phyloP scores from a whole-genome alignment of 176 grass and related monocot species.

The Triticum monococcum region DNA sequence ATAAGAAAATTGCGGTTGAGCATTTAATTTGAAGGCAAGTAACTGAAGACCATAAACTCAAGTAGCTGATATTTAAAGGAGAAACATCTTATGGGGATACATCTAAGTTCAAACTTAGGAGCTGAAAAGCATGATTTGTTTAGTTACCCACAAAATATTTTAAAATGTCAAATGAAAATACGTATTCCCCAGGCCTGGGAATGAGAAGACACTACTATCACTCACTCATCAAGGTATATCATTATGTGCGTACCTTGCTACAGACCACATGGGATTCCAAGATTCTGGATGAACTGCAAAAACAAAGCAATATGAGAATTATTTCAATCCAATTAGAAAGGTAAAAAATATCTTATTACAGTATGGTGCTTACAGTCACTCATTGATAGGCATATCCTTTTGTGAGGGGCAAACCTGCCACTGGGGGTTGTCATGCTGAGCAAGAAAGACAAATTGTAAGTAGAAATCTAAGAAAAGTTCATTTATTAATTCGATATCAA shows the following conservation, averaged over 20 bases:
- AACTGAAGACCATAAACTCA: neutral
- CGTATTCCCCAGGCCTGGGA: neutral
- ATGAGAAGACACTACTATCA: neutral
- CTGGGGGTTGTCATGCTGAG: constrained; percentile 93
- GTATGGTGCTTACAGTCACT: constrained; percentile 81
- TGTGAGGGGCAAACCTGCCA: constrained; percentile 90
- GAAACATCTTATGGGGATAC: neutral
- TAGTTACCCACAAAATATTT: neutral
- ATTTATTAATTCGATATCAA: neutral
- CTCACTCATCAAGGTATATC: constrained; percentile 12
- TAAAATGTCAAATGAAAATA: neutral
- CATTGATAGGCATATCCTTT: constrained; percentile 94
- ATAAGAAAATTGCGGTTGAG: neutral
- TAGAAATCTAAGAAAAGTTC: neutral
- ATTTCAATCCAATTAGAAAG: constrained; percentile 20
- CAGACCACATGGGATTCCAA: constrained; percentile 99
- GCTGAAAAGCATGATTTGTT: neutral
- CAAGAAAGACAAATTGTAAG: constrained; percentile 38
- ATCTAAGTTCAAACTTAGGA: neutral
- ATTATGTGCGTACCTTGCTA: constrained; percentile 69
- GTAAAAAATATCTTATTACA: neutral
- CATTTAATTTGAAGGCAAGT: neutral
- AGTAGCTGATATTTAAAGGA: neutral
- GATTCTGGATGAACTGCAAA: constrained; percentile 95
- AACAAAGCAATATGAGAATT: constrained; percentile 13